Base-by-base conservation (phyloP, 1,284 basidiomycete species). In the Puccinia triticina region DNA sequence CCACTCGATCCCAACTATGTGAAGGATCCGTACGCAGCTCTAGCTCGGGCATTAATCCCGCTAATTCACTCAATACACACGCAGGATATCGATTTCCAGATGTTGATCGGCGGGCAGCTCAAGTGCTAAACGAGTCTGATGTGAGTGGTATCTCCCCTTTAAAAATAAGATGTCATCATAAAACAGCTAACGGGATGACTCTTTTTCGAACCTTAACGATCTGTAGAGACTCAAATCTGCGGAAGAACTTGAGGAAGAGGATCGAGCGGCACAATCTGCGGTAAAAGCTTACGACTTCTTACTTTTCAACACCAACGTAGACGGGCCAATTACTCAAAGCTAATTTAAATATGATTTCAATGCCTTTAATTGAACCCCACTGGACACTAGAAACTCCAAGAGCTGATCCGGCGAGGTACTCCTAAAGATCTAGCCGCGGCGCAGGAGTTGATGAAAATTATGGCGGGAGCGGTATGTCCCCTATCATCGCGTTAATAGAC, bases 381-480 rank as follows among this genome's bases (percentile, higher is more conserved):
- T 26, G n/a, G 18, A 4, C 4, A 32, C 16, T 84, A 89, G 89
- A 99, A 99, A 90, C 89, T 99, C 40, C 97, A 99, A 88, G 97
- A 99, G 87, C 91, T 99, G 46, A 98, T 99, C 84, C 91, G 97
- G 77, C 90, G 97, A 82, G 97, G 96, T 12, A 97, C 95, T 26
- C 97, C 97, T 0, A 91, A 94, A 83, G 97, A 99, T 87, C 90
- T 99, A 8, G 94, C 93, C 0, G 94, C 93, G 14, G 97, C 97
- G 1, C 96, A 99, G 86, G 96, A 99, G 85, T 90, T 99, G 66
- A 99, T 99, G 96, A 98, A 98, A 88, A 89, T 92, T 1, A 91
- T 99, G 78, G 93, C 96, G 0, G 97, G 96, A 43, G 96, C 96
- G 0, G 89, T 89, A 83, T 84, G 89, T 86, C 18, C 40, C 46